Base-by-base conservation (phyloP, 1,284 basidiomycete species). In the Papiliotrema nemorosa region DNA sequence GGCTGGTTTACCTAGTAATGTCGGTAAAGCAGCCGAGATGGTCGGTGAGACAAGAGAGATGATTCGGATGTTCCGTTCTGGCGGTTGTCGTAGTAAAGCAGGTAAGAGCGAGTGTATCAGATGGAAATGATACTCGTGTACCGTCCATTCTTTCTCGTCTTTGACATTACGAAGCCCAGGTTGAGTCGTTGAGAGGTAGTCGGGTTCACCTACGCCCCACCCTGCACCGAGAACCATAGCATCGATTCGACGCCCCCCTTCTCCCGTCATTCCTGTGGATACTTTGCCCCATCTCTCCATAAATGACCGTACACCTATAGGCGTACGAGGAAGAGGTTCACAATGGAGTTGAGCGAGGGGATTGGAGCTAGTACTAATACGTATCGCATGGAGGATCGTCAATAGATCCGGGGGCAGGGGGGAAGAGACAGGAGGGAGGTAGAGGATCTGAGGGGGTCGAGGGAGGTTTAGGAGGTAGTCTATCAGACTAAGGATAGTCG, bases 11-110 rank as follows among this genome's bases (percentile, higher is more conserved):
- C 55, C 53, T 18, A 76, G 67, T 55, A 81, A 78, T 0, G 76
- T 75, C 1, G 80, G 79, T 2, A 84, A 78, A 0, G 83, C 81
- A 2, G 89, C 87, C 2, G 87, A 84, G 63, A 90, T 91, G 57
- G 87, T 87, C 1, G 88, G 87, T 54, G 90, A 90, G 64, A 90
- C 80, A 37, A 91, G 79, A 52, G 82, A 83, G 62, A 92, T 76
- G 55, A 92, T 81, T 18, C 89, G 83, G 45, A 93, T 89, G 59
- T 90, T 87, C 38, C 89, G 81, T 66, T 91, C 88, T 5, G 80
- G 77, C 0, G 88, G 89, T 2, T 86, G 85, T 27, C 86, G 82
- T 14, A 92, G 81, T 2, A 92, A 76, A 26, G 80, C 78, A 2
- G 89, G 89, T 0, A 92, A 79, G 0, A 92, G 78, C 4, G 88